phyloP scores from a whole-genome alignment of 306 rosid genomes.

The Vigna mungo region DNA sequence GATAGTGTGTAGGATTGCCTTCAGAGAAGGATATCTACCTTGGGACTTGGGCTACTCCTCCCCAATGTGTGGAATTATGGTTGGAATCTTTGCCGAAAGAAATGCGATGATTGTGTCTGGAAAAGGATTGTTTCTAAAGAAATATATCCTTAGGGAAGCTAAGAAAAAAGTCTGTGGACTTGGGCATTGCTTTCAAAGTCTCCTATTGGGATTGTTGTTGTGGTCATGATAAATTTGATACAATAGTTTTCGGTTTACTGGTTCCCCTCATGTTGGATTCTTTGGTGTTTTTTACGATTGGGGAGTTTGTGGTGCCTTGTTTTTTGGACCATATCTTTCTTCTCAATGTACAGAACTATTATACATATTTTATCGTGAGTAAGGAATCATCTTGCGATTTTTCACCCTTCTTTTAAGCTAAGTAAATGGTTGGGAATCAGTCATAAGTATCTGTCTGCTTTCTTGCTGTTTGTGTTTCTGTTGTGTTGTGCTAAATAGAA shows the following conservation, averaged over 20 bases:
- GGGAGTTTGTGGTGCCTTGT: slow-evolving; percentile 6
- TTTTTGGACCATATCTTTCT: not conserved
- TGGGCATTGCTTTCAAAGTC: slow-evolving; percentile 24
- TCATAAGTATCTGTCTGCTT: not conserved
- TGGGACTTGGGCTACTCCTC: not conserved
- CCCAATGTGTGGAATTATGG: not conserved
- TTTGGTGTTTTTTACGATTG: not conserved
- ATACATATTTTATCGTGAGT: not conserved
- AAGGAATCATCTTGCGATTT: slow-evolving; percentile 27
- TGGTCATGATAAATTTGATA: not conserved
- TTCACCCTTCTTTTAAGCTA: slow-evolving; percentile 4
- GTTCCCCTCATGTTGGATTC: slow-evolving; percentile 5
- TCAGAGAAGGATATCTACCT: not conserved
- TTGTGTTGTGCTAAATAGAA: not conserved
- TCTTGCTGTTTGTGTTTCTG: slow-evolving; percentile 5
- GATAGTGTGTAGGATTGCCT: not conserved
- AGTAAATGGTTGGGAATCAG: not conserved
- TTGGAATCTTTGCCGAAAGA: not conserved
- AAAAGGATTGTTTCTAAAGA: not conserved
- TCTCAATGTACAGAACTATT: slow-evolving; percentile 3
- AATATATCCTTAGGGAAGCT: not conserved
- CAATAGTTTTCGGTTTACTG: slow-evolving; percentile 1
- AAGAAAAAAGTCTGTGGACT: not conserved
- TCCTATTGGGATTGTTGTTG: not conserved
- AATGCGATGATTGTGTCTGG: not conserved